These are phyloP conservation scores for Panicum virgatum DNA, from an alignment of 202 grass and related monocot species.

Conservation along the genomic window DNA sequence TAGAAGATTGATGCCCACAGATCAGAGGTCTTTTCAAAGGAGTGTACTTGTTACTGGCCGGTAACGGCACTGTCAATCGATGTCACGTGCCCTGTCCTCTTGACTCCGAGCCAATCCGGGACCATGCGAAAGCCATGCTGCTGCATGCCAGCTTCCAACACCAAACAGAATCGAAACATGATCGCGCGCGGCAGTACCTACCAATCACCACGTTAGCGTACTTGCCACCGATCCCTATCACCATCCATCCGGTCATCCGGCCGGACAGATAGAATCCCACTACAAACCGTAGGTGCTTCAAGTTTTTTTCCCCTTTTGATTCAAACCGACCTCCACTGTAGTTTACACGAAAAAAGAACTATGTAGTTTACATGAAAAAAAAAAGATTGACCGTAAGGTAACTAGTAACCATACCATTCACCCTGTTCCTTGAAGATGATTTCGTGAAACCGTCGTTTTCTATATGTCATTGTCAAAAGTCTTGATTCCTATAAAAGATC, in stretches of 20 bases:
- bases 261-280: not conserved
- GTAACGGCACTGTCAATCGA: not conserved
- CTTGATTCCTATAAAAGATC: not conserved
- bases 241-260: no score
- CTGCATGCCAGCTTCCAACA: slow-evolving; percentile 5
- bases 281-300: not conserved
- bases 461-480: not conserved
- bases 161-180: slow-evolving; percentile 18
- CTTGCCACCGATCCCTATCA: not conserved
- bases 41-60: not conserved
- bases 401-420: not conserved
- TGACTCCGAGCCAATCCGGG: not conserved
- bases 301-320: not conserved
- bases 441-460: not conserved
- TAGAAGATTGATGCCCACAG: no score
- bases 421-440: not conserved
- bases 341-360: not conserved
- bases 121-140: slow-evolving; percentile 18
- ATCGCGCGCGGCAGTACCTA: not conserved
- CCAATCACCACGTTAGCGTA: not conserved
- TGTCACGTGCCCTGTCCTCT: not conserved
- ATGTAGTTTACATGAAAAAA: not conserved
- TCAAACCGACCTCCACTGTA: not conserved
- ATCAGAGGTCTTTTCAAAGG: not conserved
- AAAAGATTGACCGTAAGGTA: not conserved